A percentile compares a stretch with the other conserved stretches of the same genome.
phyloP scores from a whole-genome alignment of 2,329 filamentous ascomycete species.

The Berkeleyomyces rouxiae region DNA sequence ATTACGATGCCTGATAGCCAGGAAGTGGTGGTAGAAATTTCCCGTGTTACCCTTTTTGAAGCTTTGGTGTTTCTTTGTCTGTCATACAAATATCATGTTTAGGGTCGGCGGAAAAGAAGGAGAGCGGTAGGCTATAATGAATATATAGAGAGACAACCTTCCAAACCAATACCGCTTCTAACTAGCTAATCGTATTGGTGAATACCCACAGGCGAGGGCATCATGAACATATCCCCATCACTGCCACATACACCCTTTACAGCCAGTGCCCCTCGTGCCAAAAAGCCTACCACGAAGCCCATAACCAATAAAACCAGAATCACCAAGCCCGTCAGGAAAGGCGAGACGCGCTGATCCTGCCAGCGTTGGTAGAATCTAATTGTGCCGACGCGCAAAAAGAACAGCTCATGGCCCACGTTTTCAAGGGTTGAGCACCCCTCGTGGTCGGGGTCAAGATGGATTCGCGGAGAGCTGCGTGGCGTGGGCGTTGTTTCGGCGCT shows the following conservation, averaged over 20 bases:
- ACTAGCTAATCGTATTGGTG: background rate
- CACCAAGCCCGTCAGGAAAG: constrained; percentile 17
- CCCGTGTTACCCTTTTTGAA: background rate
- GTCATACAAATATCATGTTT: background rate
- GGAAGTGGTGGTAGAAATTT: background rate
- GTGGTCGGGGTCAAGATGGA: constrained; percentile 16
- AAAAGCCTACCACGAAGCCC: constrained; percentile 17
- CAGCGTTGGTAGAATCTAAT: constrained; percentile 20
- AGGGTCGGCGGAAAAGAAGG: background rate
- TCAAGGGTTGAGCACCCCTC: constrained; percentile 11
- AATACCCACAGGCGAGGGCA: constrained; percentile 4
- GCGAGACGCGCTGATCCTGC: constrained; percentile 19
- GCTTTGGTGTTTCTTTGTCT: background rate
- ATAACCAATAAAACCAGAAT: constrained; percentile 15
- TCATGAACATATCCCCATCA: background rate
- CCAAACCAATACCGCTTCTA: background rate
- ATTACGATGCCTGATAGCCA: background rate
- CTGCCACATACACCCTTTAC: background rate
- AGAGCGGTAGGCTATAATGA: background rate
- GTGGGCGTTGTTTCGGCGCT: constrained; percentile 19
- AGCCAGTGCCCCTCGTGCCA: background rate
- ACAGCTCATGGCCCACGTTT: constrained; percentile 17
- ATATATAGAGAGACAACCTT: background rate
- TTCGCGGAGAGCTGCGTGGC: constrained; percentile 17
- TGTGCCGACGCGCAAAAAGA: constrained; percentile 21